Conservation (phyloP, 177 flowering plant species). For the Telopea speciosissima region DNA sequence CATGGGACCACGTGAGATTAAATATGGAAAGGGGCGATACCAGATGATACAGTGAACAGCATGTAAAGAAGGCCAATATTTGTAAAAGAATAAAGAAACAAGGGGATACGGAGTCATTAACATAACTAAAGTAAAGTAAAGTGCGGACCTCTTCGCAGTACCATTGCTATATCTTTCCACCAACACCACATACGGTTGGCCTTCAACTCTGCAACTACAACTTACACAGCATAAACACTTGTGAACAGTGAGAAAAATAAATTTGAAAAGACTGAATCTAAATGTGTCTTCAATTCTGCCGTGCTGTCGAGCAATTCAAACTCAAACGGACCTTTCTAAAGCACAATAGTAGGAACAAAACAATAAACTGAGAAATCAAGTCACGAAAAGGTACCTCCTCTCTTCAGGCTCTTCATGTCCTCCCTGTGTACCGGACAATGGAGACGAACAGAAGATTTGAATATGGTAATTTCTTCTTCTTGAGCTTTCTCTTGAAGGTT, state of each 20-base stretch:
- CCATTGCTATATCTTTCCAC: conserved; percentile 75
- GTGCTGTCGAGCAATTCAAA: not conserved
- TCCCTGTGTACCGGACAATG: conserved; percentile 10
- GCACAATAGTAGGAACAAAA: not conserved
- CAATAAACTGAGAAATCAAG: not conserved
- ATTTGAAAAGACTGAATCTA: not conserved
- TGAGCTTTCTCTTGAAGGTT: not conserved
- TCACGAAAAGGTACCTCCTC: conserved; percentile 11
- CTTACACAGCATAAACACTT: not conserved
- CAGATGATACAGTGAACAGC: not conserved
- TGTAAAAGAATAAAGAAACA: not conserved
- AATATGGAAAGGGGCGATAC: not conserved
- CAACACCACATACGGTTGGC: conserved; percentile 29
- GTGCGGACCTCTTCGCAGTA: conserved; percentile 54
- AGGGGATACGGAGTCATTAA: not conserved
- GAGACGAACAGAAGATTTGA: conserved; percentile 15
- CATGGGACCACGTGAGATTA: not conserved
- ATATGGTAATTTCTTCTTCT: conserved; percentile 4
- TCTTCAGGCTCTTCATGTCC: conserved; percentile 6
- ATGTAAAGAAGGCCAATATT: not conserved
- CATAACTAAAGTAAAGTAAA: not conserved
- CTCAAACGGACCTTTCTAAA: not conserved
- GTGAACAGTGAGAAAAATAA: not conserved
- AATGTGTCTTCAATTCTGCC: no score
- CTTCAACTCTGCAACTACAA: conserved; percentile 17